These are phyloP conservation scores for maize (Zea mays) DNA, from an alignment of 176 grass and related monocot species.

Conservation along the genomic window DNA sequence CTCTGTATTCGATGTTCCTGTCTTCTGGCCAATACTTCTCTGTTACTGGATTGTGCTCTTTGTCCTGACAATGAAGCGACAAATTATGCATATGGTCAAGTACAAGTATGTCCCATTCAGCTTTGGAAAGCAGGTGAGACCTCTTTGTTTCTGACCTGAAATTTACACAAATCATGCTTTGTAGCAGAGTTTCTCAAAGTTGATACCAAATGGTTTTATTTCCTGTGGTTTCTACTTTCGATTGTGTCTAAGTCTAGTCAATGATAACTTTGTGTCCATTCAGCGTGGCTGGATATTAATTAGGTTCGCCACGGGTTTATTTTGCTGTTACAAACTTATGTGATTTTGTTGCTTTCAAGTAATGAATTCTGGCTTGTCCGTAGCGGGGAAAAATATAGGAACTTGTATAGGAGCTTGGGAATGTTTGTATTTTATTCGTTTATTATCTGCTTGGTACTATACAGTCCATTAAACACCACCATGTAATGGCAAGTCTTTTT, in stretches of 20 bases:
- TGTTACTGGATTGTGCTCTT: conserved; percentile 88
- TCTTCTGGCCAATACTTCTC: conserved; percentile 90
- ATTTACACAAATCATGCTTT: neutral
- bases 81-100: conserved; percentile 85
- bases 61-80: conserved; percentile 82
- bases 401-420: neutral
- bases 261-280: neutral
- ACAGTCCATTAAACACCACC: neutral
- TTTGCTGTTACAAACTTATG: too few relatives aligned
- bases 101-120: conserved; percentile 83
- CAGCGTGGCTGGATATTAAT: too few relatives aligned
- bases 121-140: conserved; percentile 76
- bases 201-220: conserved; percentile 1
- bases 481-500: neutral
- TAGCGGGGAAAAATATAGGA: neutral
- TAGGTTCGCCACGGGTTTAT: too few relatives aligned
- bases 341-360: too few relatives aligned
- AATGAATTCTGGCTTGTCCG: too few relatives aligned
- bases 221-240: neutral
- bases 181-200: neutral
- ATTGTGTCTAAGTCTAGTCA: neutral
- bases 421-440: neutral
- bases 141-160: conserved; percentile 6
- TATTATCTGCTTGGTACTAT: conserved; percentile 10
- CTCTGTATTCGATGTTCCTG: conserved; percentile 84